Base-by-base conservation (phyloP, 2,329 filamentous ascomycete genomes). In the Bipolaris zeicola region DNA sequence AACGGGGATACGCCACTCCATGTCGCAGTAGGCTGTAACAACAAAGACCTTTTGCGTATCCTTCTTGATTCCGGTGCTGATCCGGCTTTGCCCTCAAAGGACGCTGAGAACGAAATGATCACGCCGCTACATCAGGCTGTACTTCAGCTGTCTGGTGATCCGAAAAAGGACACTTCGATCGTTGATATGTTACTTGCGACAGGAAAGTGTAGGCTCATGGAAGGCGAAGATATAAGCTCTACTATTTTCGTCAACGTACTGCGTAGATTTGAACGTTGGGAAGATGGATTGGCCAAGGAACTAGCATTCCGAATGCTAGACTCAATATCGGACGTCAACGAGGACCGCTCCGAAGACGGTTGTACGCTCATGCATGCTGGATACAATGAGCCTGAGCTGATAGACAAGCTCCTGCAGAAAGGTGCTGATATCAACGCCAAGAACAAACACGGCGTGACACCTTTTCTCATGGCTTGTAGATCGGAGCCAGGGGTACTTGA, bases 1-100 rank as follows among this genome's bases (percentile, higher is more conserved):
- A 60, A 42, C 22, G 61, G 57, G 3, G 42, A 53, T 18, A 64
- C 58, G 18, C 60, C 65, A 20, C 52, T 70, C 2, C 50, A 43
- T 5, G 50, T 57, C 22, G 62, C 63, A 11, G 53, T 68, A 14
- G 33, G 45, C 14, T 14, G 50, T 18, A 44, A 52, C 22, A 52
- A 65, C 28, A 55, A 45, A 64, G 54, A n/a, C 49, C 58, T 20
- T 39, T 64, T 16, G 20, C 39, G 2, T 43, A 56, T 28, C 62
- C 65, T 6, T 68, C 60, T 44, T n/a, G 42, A 44, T 31, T 10
- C 42, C 5, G 42, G 42, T 13, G 42, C 42, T 16, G 42, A 44
- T 44, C 24, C 42, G 6, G 6, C 26, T 44, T 26, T 26, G 8
- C 24, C 26, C n/a, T 31, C 24, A 13, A 33, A 16, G n/a, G 5